Base-by-base conservation (phyloP, 495 filamentous ascomycete species). In the Xylaria nigripes region DNA sequence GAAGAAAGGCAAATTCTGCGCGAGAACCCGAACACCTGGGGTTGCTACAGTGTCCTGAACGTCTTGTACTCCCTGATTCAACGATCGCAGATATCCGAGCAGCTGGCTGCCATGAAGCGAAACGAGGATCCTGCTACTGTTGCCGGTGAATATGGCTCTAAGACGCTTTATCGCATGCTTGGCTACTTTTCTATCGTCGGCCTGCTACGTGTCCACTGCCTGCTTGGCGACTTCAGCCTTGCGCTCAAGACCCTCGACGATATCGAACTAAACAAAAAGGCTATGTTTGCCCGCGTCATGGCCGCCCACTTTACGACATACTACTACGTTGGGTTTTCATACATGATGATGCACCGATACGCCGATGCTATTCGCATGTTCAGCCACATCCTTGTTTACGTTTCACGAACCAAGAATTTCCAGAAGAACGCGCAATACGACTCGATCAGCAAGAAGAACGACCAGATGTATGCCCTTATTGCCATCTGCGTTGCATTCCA, bases 321-420 rank as follows among this genome's bases (percentile, higher is more conserved):
- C 81, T 98, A 98, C 83, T 98, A 97, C 69, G 92, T 97, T 59
- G 93, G 93, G 51, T 97, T 98, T 83, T 94, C 89, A 61, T 98
- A 98, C 83, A 97, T 98, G 93, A 98, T 98, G 93, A 91, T 96
- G 88, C 90, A 92, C 71, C 87, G 93, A 67, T 98, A 98, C 67
- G 89, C 88, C 73, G 93, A 98, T 68, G 93, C 93, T 70, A 96
- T 97, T 74, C 89, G 92, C 78, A 92, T 95, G 85, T 98, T 98
- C 84, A 91, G 86, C 78, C 93, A 98, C 79, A 98, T 98, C 72
- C 81, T 98, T 68, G 87, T 98, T 73, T 98, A 98, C 76, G 94
- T 97, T 58, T 95, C 89, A 46, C 83, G 93, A 57, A 98, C 93
- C 64, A 98, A 98, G 86, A 96, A 96, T 77, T 96, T 97, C 83